phyloP scores from a whole-genome alignment of 2,329 filamentous ascomycete genomes.

The Coniochaeta hoffmannii region DNA sequence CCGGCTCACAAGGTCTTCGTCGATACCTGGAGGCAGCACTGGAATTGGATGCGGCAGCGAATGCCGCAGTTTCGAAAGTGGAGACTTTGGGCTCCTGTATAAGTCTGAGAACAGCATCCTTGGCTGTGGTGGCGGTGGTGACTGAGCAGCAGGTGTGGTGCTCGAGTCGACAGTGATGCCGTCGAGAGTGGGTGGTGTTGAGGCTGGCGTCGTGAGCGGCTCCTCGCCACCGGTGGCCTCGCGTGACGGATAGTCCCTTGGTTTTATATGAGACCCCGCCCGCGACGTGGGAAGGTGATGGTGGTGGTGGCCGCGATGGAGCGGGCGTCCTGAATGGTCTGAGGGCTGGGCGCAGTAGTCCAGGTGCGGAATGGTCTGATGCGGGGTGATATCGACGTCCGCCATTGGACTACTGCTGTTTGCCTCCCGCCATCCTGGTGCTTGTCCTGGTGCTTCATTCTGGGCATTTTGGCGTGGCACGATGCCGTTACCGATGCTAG shows the following conservation, averaged over 20 bases:
- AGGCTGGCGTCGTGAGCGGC: neutral
- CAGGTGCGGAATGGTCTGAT: conserved; percentile 16
- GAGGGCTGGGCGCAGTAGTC: conserved; percentile 14
- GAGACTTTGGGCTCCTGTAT: conserved; percentile 48
- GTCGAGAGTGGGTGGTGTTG: neutral
- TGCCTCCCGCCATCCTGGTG: neutral
- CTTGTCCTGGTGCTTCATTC: neutral
- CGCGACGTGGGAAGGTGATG: conserved; percentile 3
- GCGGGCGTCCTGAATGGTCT: neutral
- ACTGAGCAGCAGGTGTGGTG: conserved; percentile 8
- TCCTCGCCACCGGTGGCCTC: conserved; percentile 12
- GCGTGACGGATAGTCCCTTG: conserved; percentile 9
- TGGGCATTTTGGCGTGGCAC: neutral
- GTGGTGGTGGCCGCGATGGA: conserved; percentile 5
- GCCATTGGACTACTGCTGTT: neutral
- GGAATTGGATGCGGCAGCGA: conserved; percentile 22
- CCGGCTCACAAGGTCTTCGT: conserved; percentile 53
- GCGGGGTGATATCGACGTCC: neutral
- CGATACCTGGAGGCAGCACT: conserved; percentile 34
- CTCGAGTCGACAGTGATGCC: neutral
- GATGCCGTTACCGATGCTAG: neutral
- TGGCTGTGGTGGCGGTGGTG: conserved; percentile 10
- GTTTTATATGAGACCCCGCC: conserved; percentile 14
- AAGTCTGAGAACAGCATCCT: conserved; percentile 54
- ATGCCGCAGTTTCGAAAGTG: conserved; percentile 43